Evolutionary conservation across 1,139 yeast species (phyloP).

Genomic region (Scheffersomyces parashehatae): DNA sequence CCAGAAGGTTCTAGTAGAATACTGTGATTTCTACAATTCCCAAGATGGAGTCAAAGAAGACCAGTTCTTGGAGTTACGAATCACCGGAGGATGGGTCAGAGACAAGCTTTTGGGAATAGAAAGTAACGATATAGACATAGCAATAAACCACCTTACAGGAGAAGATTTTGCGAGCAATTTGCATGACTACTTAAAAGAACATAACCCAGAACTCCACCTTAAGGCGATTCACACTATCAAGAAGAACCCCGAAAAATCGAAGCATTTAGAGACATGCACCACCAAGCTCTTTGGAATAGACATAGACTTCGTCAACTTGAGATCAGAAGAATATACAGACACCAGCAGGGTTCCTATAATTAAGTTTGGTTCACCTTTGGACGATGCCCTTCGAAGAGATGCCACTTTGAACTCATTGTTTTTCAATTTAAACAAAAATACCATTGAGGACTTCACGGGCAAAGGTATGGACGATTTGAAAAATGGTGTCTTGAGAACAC

Average conservation of each 20-base stretch:
- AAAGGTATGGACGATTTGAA: conserved; percentile 71
- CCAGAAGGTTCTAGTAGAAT: conserved; percentile 45
- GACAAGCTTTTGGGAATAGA: conserved; percentile 82
- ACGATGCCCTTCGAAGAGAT: conserved; percentile 91
- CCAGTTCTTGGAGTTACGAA: conserved; percentile 53
- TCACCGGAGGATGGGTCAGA: conserved; percentile 99
- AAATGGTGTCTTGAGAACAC: conserved; percentile 78
- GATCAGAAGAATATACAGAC: conserved; percentile 82
- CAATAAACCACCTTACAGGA: conserved; percentile 81
- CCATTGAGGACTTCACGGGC: conserved; percentile 83
- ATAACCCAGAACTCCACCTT: conserved; percentile 45
- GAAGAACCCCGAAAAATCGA: conserved; percentile 91
- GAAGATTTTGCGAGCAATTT: conserved; percentile 77
- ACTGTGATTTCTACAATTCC: conserved; percentile 20
- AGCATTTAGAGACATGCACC: conserved; percentile 95
- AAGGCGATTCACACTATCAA: conserved; percentile 76
- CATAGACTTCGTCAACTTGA: conserved; percentile 86
- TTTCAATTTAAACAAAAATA: conserved; percentile 66
- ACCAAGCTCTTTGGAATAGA: conserved; percentile 79
- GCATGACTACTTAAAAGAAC: conserved; percentile 50
- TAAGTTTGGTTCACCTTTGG: conserved; percentile 83
- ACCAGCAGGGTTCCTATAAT: conserved; percentile 80
- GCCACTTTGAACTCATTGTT: conserved; percentile 92
- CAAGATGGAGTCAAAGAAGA: conserved; percentile 8
- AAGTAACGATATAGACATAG: conserved; percentile 89